Base-by-base conservation (phyloP, 2,329 filamentous ascomycete genomes). In the Bipolaris bicolor region DNA sequence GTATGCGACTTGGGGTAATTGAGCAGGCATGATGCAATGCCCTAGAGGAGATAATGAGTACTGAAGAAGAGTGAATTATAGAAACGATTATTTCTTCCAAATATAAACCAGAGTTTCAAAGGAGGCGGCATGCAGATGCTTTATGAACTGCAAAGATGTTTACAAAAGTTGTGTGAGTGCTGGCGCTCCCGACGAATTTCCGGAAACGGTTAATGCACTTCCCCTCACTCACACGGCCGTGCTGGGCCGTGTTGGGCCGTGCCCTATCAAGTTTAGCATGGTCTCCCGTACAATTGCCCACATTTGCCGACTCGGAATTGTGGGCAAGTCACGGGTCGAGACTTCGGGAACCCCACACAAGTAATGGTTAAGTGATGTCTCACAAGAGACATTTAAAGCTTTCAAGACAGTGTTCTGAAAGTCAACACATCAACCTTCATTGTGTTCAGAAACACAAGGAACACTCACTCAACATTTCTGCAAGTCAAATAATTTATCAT, bases 1-100 rank as follows among this genome's bases (percentile, higher is more conserved):
- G 41, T 63, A 64, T 11, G 66, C 65, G 33, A 71, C 58, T 61
- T 76, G 72, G 7, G 73, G 60, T 18, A 53, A 45, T 10, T 70
- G 66, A 51, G 66, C 63, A 37, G 73, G 74, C 74, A 77, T 66
- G 43, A 46, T 29, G 20, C 33, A 9, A 29, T 41, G n/a, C 45
- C 11, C 36, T 24, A 3, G 39, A 13, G 13, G 20, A 4, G 31
- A 7, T 7, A 13, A 29, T 18, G 15, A 18, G 10, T 13, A 31
- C 15, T 5, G 41, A 13, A 43, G 13, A 22, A 40, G 20, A n/a
- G 26, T n/a, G 4, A 16, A 18, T 22, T 2, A n/a, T 36, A 22
- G 18, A 3, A 22, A 45, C 9, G 6, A n/a, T 11, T 24, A 13
- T 5, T 4, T 24, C 22, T 11, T 5, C 18, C 18, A 9, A 7